Conservation (phyloP, 305 asterid genomes). For the Fraxinus albicans region DNA sequence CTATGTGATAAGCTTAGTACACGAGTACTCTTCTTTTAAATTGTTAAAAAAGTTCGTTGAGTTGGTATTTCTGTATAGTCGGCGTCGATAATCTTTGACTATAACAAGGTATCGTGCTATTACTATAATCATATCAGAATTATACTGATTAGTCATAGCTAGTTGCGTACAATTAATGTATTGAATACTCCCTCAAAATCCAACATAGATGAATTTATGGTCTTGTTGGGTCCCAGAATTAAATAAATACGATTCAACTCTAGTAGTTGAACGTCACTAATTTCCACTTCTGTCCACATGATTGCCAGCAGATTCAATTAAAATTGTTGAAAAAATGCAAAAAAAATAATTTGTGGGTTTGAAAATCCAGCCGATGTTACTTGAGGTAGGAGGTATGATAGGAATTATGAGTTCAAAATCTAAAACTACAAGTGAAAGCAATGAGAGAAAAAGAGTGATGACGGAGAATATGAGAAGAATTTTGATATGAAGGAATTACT, state of each 20-base stretch:
- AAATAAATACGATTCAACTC: neutral
- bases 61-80: neutral
- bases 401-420: neutral
- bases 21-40: neutral
- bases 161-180: neutral
- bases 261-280: neutral
- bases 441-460: neutral
- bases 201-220: neutral
- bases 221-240: neutral
- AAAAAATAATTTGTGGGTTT: neutral
- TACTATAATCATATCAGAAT: neutral
- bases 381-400: neutral
- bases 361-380: neutral
- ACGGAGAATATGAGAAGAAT: neutral
- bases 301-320: neutral
- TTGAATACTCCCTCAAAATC: neutral
- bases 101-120: neutral
- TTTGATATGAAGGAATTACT: no score
- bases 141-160: neutral
- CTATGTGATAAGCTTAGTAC: neutral
- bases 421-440: neutral
- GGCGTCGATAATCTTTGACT: neutral
- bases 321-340: neutral
- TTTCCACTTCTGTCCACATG: neutral
- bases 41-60: neutral